Evolutionary conservation across 2,329 filamentous ascomycete genomes (phyloP).

Genomic region (Nemania diffusa): DNA sequence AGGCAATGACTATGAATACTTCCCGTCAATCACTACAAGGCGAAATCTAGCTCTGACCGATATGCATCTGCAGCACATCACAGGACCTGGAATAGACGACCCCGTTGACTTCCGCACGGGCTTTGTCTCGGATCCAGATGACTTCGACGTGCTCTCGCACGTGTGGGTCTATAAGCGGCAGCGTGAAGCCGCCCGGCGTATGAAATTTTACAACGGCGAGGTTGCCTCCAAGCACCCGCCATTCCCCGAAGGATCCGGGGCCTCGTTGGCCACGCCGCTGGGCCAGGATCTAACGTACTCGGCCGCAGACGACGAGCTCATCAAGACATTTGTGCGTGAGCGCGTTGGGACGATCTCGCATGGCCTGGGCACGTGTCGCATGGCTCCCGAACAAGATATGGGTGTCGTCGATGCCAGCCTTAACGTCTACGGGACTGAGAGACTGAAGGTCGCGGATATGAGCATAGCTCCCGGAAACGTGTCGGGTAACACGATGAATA

Average conservation of each 20-base stretch:
- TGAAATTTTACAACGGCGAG: conserved; percentile 60
- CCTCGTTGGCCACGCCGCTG: background rate
- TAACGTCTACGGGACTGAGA: background rate
- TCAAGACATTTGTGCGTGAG: background rate
- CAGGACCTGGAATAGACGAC: conserved; percentile 51
- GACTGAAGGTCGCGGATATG: conserved; percentile 11
- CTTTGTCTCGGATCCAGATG: conserved; percentile 49
- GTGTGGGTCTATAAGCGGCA: conserved; percentile 72
- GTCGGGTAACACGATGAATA: background rate
- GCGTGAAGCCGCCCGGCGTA: conserved; percentile 67
- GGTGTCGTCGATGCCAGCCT: conserved; percentile 7
- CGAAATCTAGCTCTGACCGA: background rate
- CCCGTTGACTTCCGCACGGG: conserved; percentile 57
- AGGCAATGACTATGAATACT: background rate
- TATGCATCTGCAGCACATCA: conserved; percentile 61
- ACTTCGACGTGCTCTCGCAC: conserved; percentile 64
- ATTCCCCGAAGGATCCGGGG: conserved; percentile 53
- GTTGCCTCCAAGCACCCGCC: conserved; percentile 54
- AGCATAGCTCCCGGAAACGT: conserved; percentile 5
- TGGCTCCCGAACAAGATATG: background rate
- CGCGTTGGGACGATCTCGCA: background rate
- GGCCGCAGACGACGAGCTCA: background rate
- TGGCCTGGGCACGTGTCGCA: background rate
- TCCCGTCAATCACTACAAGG: background rate
- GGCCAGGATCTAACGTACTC: background rate